Percentiles rank a stretch among this genome's conserved stretches.
Evolutionary conservation across 2,329 filamentous ascomycete species (phyloP).

Genomic region (Beauveria asiatica): DNA sequence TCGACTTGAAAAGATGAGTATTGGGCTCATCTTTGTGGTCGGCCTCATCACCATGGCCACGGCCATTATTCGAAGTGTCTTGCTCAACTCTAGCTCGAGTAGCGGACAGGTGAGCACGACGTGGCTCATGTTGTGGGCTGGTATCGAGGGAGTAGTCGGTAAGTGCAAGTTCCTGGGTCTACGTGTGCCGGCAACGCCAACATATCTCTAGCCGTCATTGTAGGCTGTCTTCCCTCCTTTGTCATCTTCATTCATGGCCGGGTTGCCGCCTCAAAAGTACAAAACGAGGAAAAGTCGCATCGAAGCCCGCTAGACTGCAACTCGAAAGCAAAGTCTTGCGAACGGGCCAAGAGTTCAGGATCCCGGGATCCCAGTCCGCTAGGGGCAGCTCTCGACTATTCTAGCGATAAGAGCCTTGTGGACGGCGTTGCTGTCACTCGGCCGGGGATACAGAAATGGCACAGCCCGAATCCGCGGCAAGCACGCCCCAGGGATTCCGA

Average conservation of each 20-base stretch:
- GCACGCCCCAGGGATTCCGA: background rate
- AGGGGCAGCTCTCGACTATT: slow-evolving; percentile 10
- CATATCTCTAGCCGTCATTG: slow-evolving; percentile 12
- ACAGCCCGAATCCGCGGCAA: background rate
- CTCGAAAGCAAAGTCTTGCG: slow-evolving; percentile 8
- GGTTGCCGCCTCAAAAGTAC: slow-evolving; percentile 9
- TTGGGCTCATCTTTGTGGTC: slow-evolving; percentile 14
- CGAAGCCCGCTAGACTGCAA: slow-evolving; percentile 4
- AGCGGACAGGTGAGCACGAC: slow-evolving; percentile 15
- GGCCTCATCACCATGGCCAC: slow-evolving; percentile 15
- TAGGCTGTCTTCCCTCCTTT: slow-evolving; percentile 15
- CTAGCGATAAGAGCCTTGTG: slow-evolving; percentile 13
- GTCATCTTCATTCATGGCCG: slow-evolving; percentile 15
- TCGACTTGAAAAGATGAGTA: slow-evolving; percentile 14
- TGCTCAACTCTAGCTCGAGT: slow-evolving; percentile 9
- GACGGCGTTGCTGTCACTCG: slow-evolving; percentile 10
- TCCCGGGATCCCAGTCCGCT: slow-evolving; percentile 1
- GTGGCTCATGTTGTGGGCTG: slow-evolving; percentile 17
- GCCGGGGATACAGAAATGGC: slow-evolving; percentile 14
- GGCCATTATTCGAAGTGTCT: slow-evolving; percentile 16
- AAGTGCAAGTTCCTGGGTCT: background rate
- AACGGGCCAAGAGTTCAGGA: slow-evolving; percentile 6
- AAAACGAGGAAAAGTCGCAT: slow-evolving; percentile 8
- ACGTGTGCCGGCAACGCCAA: background rate
- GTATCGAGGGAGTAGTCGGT: slow-evolving; percentile 15